Evolutionary conservation across 768 basidiomycete genomes (phyloP), one percentile per base, ranked within the genome.

Genomic region (Infundibulicybe gibba): DNA sequence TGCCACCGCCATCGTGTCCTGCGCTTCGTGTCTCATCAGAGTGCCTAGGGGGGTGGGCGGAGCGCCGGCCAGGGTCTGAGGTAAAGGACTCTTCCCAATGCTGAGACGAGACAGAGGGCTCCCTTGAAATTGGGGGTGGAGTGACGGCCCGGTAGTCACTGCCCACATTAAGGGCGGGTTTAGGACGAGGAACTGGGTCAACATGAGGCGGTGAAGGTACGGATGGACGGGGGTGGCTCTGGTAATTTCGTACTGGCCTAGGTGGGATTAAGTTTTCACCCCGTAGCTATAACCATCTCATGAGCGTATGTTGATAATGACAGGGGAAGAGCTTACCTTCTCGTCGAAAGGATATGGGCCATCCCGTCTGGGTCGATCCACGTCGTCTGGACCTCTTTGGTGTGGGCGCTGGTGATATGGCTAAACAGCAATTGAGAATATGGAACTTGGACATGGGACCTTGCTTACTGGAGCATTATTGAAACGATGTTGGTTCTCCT

Each of bases 41-140:
- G 37, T 32, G 48, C 8, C 54, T 58, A 20, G 47, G 50, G 44
- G 52, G 44, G 10, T 54, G 60, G 2, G 45, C 11, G 17, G 41
- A 32, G n/a, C 46, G 45, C 32, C 53, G 48, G 34, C 46, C 46
- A 8, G 34, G 50, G 10, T 58, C 53, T 15, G 54, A 40, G 5
- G 44, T 20, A n/a, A 19, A 19, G 4, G 35, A 14, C n/a, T 14
- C 35, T n/a, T 55, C 52, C 49, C 61, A 61, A 16, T 49, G 48
- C 14, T 56, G 54, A 16, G 63, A 61, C 13, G 54, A 38, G n/a
- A 50, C 49, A 5, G 68, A 61, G 2, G 61, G 56, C 40, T 64
- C 61, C 44, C 62, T 56, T 9, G 62, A 55, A 25, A 57, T 49
- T 2, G 62, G 65, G 20, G 65, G 62, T 15, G 61, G 58, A 1